Conservation (phyloP, 305 asterid genomes). For the Fraxinus greggii region DNA sequence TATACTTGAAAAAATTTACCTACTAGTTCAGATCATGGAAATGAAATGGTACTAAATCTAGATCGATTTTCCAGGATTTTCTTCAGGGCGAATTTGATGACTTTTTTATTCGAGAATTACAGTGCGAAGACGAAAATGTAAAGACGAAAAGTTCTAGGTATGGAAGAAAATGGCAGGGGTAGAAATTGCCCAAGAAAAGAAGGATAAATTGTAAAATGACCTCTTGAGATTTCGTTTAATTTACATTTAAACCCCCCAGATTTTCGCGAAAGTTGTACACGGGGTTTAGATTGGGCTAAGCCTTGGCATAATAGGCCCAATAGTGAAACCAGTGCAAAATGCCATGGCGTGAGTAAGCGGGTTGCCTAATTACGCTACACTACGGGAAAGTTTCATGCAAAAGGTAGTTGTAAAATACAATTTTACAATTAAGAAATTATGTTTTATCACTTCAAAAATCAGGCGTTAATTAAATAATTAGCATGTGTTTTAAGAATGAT, state of each 20-base stretch:
- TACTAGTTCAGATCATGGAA: constrained; percentile 6
- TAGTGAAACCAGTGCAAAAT: background rate
- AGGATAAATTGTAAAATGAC: background rate
- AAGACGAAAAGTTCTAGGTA: background rate
- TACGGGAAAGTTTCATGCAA: no score
- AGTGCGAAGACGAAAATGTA: background rate
- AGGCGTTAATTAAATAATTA: no score
- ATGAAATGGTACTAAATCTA: background rate
- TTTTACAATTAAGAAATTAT: no score
- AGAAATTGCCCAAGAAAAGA: background rate
- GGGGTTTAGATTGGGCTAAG: background rate
- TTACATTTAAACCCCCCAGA: background rate
- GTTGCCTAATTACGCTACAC: background rate
- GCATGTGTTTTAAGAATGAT: no score
- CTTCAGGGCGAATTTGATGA: background rate
- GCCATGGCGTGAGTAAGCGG: background rate
- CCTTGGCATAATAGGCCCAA: background rate
- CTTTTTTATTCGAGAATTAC: background rate
- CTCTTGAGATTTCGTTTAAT: background rate
- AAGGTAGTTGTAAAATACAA: no score
- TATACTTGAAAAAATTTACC: background rate
- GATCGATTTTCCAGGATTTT: background rate
- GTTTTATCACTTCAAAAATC: no score
- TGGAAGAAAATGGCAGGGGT: background rate
- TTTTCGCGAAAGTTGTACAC: background rate